Base-by-base conservation (phyloP, 352 stramenopile species). In the Globisporangium nagaii region DNA sequence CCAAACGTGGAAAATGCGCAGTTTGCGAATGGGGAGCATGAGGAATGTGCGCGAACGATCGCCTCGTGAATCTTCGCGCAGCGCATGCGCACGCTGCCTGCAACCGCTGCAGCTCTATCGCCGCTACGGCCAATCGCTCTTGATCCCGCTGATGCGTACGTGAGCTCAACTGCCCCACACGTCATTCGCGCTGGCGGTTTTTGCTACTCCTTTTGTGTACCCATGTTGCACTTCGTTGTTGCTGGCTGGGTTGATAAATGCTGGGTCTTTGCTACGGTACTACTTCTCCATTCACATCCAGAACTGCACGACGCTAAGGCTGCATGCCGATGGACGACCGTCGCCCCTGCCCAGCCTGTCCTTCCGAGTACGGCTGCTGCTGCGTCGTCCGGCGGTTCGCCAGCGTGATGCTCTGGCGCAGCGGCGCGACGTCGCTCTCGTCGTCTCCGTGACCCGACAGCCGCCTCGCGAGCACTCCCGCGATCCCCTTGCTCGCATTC, bases 341-440 rank as follows among this genome's bases (percentile, higher is more conserved):
- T 9, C 43, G 25, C 4, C 7, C 43, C 17, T 20, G 36, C 10
- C 8, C 27, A 10, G 27, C 43, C 9, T 24, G 8, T 5, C 0
- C 10, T 9, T 49, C 43, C 25, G 43, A 49, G 4, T 37, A 48
- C 42, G 42, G 15, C 19, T 28, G 75, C 34, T 20, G 69, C 31
- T 53, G 46, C 3, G 15, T 17, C 13, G n/a, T 30, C 20, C 39
- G 37, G 3, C 28, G 50, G n/a, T 49, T 39, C 25, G 35, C 37
- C 9, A 35, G 34, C 39, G 24, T n/a, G n/a, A n/a, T 6, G 17
- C 15, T 41, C 28, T 40, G 37, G 1, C 50, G 50, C 37, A 57
- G 22, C 9, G 39, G 50, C 28, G 49, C 28, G 15, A 41, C 28
- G 30, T 57, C 50, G 8, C 19, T 35, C 25, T 57, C 50, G 39